Conservation (phyloP, 352 stramenopile species). For the Stramenopiles sp. region DNA sequence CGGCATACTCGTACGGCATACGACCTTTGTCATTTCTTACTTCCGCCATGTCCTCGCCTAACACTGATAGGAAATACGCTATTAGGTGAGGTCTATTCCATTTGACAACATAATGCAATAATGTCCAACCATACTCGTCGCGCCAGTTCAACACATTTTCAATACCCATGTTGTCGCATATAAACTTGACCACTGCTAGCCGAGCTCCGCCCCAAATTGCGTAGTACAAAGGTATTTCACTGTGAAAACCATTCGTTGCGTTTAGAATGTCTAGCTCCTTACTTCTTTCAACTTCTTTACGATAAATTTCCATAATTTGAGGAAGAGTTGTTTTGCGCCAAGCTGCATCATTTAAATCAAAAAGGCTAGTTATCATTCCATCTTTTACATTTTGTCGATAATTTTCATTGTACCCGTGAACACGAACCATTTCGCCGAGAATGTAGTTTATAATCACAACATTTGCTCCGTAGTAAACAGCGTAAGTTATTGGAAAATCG, state of each 20-base stretch:
- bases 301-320: background rate
- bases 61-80: background rate
- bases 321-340: background rate
- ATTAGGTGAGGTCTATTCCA: conserved; percentile 1
- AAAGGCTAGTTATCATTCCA: background rate
- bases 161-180: background rate
- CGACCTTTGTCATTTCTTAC: conserved; percentile 4
- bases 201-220: background rate
- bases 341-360: background rate
- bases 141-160: conserved; percentile 3
- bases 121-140: background rate
- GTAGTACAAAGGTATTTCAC: background rate
- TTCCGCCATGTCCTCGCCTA: background rate
- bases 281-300: background rate
- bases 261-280: background rate
- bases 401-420: background rate
- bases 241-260: background rate
- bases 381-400: background rate
- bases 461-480: background rate
- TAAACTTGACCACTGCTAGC: background rate
- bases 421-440: background rate
- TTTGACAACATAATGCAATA: conserved; percentile 1
- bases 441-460: background rate
- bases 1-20: background rate
- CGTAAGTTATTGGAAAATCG: background rate